Evolutionary conservation across 352 stramenopile species (phyloP), one percentile per base, ranked within the genome.

Genomic region (Phytophthora aleatoria): DNA sequence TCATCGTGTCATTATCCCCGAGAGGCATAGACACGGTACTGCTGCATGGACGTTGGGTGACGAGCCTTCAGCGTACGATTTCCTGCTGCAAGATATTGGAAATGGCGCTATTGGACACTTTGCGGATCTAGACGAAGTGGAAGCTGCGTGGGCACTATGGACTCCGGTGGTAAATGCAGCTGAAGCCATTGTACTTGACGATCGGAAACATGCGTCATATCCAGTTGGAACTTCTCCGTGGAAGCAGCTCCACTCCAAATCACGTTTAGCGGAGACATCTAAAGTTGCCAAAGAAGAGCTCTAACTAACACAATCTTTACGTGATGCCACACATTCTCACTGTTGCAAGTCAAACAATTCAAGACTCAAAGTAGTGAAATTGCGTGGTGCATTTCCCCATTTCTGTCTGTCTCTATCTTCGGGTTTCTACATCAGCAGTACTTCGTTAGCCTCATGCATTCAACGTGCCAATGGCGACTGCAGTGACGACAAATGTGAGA

Each of bases 401-500:
- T 61, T 20, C 20, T 20, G 20, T 20, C 49, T 30, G 49, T 56
- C 47, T 66, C 54, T 57, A 69, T 69, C 54, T 48, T 41, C 7
- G 13, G 47, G 15, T 55, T 63, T 24, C 28, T 47, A 31, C 26
- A 47, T 48, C 55, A 43, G 20, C n/a, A 50, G 3, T n/a, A 50
- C 8, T 20, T 20, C n/a, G 6, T 27, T 27, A 30, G 44, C 27
- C 39, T 74, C 41, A 91, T 38, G 64, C 53, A 47, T 79, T 85
- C 33, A 93, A 57, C 36, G 85, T 92, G 9, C 70, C 75, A 63
- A 94, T 79, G 15, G 83, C 85, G 6, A 91, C 75, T 3, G 69
- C 80, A 52, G 80, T 76, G 49, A 94, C 81, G 42, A 84, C 80
- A 50, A 91, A 91, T 27, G 83, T 94, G 47, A 90, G 61, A 26